Conservation (phyloP, 345 rosid genomes). For the Arabidopsis suecica region DNA sequence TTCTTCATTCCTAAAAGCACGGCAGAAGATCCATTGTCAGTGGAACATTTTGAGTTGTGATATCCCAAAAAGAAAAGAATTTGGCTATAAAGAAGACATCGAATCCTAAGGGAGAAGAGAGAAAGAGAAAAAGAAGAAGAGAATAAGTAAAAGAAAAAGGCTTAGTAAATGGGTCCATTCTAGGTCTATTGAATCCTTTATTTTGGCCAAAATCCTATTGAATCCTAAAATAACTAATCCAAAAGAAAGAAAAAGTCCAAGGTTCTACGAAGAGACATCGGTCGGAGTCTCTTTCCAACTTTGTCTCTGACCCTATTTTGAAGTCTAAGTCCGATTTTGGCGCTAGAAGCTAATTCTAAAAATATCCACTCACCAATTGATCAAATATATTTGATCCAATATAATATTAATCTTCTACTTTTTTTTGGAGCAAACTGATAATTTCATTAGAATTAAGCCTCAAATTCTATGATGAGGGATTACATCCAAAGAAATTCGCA, state of each 20-base stretch:
- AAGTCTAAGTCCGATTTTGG: constrained; percentile 23
- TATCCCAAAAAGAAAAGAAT: constrained; percentile 30
- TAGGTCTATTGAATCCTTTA: background rate
- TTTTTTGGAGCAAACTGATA: no score
- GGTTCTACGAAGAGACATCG: constrained; percentile 21
- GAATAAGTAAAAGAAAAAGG: background rate
- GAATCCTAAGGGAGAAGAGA: background rate
- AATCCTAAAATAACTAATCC: background rate
- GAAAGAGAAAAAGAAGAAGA: background rate
- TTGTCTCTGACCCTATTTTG: constrained; percentile 9
- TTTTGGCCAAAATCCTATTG: background rate
- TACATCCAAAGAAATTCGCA: no score
- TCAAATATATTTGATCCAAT: constrained; percentile 3
- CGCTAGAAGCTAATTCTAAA: constrained; percentile 30
- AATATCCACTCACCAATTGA: background rate
- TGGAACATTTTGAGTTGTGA: constrained; percentile 8
- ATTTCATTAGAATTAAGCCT: no score
- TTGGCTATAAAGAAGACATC: background rate
- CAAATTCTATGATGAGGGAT: no score
- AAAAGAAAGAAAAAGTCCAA: constrained; percentile 24
- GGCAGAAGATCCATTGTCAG: constrained; percentile 4
- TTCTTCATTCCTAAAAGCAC: constrained; percentile 1
- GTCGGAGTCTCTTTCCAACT: constrained; percentile 29
- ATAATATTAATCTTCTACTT: background rate
- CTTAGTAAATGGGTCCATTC: constrained; percentile 3